Conservation (phyloP, 345 rosid genomes). For the Aegle marmelos region DNA sequence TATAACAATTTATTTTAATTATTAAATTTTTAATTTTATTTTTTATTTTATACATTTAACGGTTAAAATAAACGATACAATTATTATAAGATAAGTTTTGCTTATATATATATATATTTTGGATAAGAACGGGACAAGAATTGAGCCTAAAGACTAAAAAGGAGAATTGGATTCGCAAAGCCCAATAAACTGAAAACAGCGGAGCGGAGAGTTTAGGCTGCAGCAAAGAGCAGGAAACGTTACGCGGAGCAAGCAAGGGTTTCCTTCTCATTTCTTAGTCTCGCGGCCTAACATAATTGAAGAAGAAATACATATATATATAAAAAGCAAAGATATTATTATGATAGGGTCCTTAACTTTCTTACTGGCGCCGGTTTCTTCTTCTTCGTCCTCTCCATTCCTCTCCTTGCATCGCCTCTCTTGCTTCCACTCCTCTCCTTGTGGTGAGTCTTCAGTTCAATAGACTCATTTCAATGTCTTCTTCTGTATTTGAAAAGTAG, state of each 20-base stretch:
- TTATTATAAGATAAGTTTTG: too few species aligned
- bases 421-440: constrained; percentile 20
- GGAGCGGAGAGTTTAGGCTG: not conserved
- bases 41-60: too few species aligned
- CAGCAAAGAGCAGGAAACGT: not conserved
- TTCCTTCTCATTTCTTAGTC: not conserved
- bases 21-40: too few species aligned
- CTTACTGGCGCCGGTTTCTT: constrained; percentile 39
- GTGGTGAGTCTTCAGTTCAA: constrained; percentile 42
- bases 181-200: not conserved
- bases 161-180: constrained; percentile 1
- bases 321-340: too few species aligned
- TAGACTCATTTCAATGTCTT: too few species aligned
- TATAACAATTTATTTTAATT: too few species aligned
- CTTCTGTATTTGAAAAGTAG: too few species aligned
- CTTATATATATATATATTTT: too few species aligned
- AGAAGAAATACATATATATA: too few species aligned
- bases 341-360: constrained; percentile 35
- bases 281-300: not conserved
- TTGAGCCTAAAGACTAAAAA: not conserved
- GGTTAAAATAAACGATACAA: too few species aligned
- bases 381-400: constrained; percentile 33
- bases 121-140: not conserved
- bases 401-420: constrained; percentile 36
- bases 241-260: not conserved